Evolutionary conservation across 2,329 filamentous ascomycete genomes (phyloP).

Genomic region (Pseudogymnoascus sp.): DNA sequence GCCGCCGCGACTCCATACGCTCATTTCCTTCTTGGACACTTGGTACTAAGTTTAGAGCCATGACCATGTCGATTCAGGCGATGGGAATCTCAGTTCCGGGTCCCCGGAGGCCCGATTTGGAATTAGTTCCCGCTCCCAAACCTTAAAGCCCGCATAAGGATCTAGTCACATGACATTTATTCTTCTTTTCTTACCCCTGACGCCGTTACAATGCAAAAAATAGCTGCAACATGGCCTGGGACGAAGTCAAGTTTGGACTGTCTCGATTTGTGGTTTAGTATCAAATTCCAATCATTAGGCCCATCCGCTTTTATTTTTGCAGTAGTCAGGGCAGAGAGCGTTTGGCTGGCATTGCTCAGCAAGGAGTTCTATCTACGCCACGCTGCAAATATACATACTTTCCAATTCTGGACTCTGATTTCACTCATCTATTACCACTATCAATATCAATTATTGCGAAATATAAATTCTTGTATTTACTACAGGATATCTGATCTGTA

Average conservation of each 20-base stretch:
- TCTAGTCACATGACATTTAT: background rate
- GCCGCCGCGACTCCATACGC: background rate
- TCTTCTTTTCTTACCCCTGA: background rate
- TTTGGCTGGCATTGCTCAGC: background rate
- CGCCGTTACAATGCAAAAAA: background rate
- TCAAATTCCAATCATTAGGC: background rate
- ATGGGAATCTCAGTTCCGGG: slow-evolving; percentile 1
- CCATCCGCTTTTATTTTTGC: background rate
- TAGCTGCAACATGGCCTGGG: background rate
- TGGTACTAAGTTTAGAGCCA: slow-evolving; percentile 1
- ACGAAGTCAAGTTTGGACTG: background rate
- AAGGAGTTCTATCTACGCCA: background rate
- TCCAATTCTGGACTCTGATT: background rate
- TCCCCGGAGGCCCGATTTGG: background rate
- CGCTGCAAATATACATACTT: background rate
- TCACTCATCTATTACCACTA: background rate
- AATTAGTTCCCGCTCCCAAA: slow-evolving; percentile 1
- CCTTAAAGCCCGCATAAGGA: slow-evolving; percentile 3
- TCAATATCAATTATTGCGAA: background rate
- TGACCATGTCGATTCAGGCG: background rate
- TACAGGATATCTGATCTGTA: background rate
- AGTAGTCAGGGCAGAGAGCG: background rate
- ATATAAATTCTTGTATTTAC: background rate
- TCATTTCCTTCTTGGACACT: background rate
- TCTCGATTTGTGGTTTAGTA: background rate